Base-by-base conservation (phyloP, 306 rosid species). In the Pueraria montana region DNA sequence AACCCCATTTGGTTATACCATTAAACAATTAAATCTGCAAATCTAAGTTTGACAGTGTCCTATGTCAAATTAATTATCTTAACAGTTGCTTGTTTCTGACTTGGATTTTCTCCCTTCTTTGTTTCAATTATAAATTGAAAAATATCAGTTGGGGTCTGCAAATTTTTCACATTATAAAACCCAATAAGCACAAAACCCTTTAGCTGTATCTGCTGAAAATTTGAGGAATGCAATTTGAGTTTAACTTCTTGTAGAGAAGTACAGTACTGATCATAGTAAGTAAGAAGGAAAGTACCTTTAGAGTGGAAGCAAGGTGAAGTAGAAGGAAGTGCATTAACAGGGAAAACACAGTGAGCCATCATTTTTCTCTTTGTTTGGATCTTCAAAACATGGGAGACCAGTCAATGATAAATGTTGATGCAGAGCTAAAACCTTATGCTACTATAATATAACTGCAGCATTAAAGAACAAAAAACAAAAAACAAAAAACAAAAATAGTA, bases 271-370 rank as follows among this genome's bases (percentile, higher is more conserved):
- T 8, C 65, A 32, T 13, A 55, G 14, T 4, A 20, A 45, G 17
- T 23, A 23, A 0, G 16, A 50, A 26, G 46, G 38, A 17, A 34
- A 13, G 14, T 80, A 91, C 95, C 90, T 77, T 71, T 84, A 18
- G 71, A 50, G 32, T 62, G 74, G 72, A 72, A 24, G 68, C 52
- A 55, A 7, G 84, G 64, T 65, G 87, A 53, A 56, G 76, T 3
- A 5, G 66, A 1, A 5, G 71, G 63, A 55, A 84, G 14, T 75
- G 83, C 49, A 81, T 14, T 63, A 78, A 84, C 68, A 49, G 76
- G 72, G 55, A 74, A 62, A 79, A 76, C 23, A 68, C 38, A 55
- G 13, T 45, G 89, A 80, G 68, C 27, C 23, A 83, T 81, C 85
- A 87, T 89, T 73, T 32, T 55, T 16, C 1, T 27, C 27, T 32